Percentiles rank a stretch among this genome's conserved stretches.
Conservation (phyloP, 169 alveolate species). For the Plasmodium inui region DNA sequence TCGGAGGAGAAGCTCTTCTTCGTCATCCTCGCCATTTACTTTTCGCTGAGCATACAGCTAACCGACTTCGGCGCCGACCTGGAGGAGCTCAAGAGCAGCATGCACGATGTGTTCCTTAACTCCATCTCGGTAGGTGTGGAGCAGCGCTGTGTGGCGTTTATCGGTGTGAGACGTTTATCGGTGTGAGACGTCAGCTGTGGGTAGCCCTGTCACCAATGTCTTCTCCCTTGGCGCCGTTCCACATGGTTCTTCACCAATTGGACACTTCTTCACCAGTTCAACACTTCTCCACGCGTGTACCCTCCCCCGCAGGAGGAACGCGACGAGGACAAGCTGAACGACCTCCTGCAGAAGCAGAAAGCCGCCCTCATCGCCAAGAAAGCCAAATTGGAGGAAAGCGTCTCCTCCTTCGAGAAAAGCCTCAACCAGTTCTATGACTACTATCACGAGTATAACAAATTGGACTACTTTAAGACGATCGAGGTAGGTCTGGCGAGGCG, state of each 20-base stretch:
- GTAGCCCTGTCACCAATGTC: not conserved
- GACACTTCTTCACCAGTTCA: not conserved
- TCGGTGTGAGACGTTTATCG: too few species aligned
- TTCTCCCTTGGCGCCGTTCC: not conserved
- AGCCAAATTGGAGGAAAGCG: constrained; percentile 35
- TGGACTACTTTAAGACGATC: constrained; percentile 43
- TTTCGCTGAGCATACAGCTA: constrained; percentile 40
- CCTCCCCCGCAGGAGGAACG: constrained; percentile 28
- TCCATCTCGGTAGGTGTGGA: constrained; percentile 26
- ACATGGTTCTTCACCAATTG: not conserved
- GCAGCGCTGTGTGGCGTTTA: too few species aligned
- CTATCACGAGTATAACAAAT: constrained; percentile 54
- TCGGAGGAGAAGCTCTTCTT: constrained; percentile 50
- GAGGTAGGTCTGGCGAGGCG: constrained; percentile 21
- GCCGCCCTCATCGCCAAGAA: constrained; percentile 12
- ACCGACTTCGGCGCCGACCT: not conserved
- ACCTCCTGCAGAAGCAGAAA: constrained; percentile 45
- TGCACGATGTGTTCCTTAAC: constrained; percentile 41
- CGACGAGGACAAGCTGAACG: constrained; percentile 43
- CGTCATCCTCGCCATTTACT: constrained; percentile 34
- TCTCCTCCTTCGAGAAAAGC: constrained; percentile 32
- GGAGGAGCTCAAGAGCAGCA: not conserved
- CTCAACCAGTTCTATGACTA: constrained; percentile 44
- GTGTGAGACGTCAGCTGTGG: too few species aligned
- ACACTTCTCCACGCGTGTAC: not conserved